Base-by-base conservation (phyloP, 257 asterid species). In the Misopates orontium region DNA sequence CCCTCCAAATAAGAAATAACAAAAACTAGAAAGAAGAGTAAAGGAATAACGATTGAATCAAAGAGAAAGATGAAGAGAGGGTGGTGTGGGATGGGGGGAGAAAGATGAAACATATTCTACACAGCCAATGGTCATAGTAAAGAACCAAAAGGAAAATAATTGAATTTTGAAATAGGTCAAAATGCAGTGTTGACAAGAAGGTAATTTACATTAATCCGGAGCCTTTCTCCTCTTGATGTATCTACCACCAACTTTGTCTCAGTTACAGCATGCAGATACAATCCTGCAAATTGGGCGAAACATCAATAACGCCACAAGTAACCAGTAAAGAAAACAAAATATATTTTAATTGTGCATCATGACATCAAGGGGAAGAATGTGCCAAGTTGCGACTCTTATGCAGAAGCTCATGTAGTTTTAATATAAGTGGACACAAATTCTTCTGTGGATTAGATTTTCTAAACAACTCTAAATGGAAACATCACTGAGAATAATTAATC, bases 161-260 rank as follows among this genome's bases (percentile, higher is more conserved):
- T 42, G 62, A 58, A 63, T 18, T 48, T 48, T 47, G 67, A 36
- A 64, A 57, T 20, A 49, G 22, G 39, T 18, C n/a, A 13, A 67
- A 61, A 64, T 19, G 45, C 14, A 41, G n/a, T n/a, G 60, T 36
- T 32, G 39, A 69, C 8, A 73, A 47, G 61, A 28, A 70, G 22
- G 67, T 45, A 66, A 9, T 63, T 25, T 90, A 94, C 99, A 84
- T 93, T 93, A 71, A 90, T 94, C 32, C 95, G 95, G 53, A 88
- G 96, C 78, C 92, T 83, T 86, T 94, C 99, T 83, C 95, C 97
- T 77, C 97, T 90, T 70, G 97, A 90, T 8, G 99, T 94, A 73
- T 94, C 99, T 68, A 94, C 99, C 45, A 83, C 84, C 67, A 94
- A 87, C 70, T 82, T 81, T 51, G 96, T 88, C 92, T 87, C 97